Base-by-base conservation (phyloP, 2,329 filamentous ascomycete genomes). In the Scytalidium lignicola region DNA sequence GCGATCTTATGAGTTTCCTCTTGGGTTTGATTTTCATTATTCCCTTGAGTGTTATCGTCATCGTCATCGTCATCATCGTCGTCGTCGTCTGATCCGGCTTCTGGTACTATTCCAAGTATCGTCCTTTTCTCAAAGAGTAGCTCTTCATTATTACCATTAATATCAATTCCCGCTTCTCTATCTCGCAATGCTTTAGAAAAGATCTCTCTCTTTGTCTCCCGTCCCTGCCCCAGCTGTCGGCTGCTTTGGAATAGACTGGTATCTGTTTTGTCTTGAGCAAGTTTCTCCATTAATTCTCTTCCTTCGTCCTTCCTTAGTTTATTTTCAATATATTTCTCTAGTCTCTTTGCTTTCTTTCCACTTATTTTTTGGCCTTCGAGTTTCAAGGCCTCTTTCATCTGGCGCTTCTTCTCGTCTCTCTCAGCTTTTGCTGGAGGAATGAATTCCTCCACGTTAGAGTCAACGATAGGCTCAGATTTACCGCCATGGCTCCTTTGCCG, bases 261-360 rank as follows among this genome's bases (percentile, higher is more conserved):
- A 64, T 97, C 91, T 57, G 93, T 80, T 62, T 86, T 90, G 48
- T 82, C 78, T 52, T 82, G 76, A 17, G 88, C 88, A 21, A 99
- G 76, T 65, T 93, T 91, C 63, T 88, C 87, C 59, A 97, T 76
- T 23, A 99, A 73, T 49, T 83, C 86, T 22, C 88, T 76, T 61
- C 89, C 95, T 67, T 97, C 92, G 64, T 99, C 93, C 67, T 95
- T 96, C 67, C 85, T 88, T 42, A 99, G 74, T 75, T 99, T 99
- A 51, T 80, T 93, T 61, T 97, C 91, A 56, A 85, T 83, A 63
- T 85, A 85, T 62, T 85, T 85, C 54, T 85, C 82, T 37, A 85
- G 63, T 1, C 82, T 74, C 68, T 85, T 85, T 5, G 81, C 78
- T 64, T 85, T 85, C 62, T 85, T 83, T 51, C 79, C 73, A 60